Conservation (phyloP, 495 filamentous ascomycete species). For the Neurospora sp. region DNA sequence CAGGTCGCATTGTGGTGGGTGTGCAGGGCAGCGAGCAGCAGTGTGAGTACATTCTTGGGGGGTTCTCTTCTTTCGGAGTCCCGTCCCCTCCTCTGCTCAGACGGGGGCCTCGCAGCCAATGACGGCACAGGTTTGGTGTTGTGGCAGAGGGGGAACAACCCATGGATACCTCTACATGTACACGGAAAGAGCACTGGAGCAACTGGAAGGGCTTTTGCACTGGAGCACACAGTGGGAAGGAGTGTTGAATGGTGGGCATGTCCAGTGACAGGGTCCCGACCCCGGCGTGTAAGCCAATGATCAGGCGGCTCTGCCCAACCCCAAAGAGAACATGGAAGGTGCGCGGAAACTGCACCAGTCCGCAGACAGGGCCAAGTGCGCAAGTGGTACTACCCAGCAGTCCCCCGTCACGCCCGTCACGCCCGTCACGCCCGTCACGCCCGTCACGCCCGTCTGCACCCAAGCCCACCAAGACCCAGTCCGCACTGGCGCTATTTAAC, state of each 20-base stretch:
- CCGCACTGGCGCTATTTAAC: conserved; percentile 24
- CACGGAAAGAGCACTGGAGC: not conserved
- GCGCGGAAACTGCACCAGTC: not conserved
- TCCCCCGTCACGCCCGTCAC: not conserved
- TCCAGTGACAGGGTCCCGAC: not conserved
- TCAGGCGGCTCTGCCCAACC: not conserved
- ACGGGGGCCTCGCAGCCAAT: not conserved
- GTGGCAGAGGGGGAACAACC: not conserved
- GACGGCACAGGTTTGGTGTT: not conserved
- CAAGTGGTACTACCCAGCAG: not conserved
- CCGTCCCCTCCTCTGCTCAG: not conserved
- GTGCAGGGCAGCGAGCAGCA: not conserved
- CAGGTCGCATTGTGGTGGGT: not conserved
- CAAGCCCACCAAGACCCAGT: not conserved
- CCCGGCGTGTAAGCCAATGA: not conserved
- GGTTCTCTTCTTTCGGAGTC: not conserved
- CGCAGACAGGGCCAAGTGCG: not conserved
- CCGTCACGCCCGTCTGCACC: not conserved
- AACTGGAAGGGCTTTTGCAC: not conserved
- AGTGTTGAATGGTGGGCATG: not conserved
- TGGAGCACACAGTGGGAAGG: not conserved
- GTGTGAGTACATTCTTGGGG: not conserved
- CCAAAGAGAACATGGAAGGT: not conserved
- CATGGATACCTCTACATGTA: not conserved
- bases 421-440: not conserved